Conservation (phyloP, 2,329 filamentous ascomycete species). For the Fusarium scirpi region DNA sequence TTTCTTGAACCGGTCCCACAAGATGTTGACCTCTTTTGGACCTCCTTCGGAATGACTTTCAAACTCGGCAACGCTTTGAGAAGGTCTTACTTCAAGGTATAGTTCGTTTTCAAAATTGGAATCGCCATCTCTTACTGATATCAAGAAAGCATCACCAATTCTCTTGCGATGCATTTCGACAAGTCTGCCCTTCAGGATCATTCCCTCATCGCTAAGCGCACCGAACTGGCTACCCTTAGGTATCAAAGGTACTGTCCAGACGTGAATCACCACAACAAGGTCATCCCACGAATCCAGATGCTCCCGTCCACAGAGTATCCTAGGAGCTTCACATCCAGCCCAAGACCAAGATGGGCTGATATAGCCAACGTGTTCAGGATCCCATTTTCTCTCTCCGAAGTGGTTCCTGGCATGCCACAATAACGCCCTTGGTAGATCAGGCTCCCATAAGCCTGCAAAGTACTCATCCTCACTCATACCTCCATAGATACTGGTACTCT, state of each 20-base stretch:
- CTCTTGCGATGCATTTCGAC: background rate
- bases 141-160: background rate
- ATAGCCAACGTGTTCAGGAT: background rate
- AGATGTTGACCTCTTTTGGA: no score
- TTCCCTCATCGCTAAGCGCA: background rate
- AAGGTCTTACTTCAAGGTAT: no score
- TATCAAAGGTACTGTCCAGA: background rate
- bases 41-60: no score
- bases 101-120: no score
- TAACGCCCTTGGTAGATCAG: background rate
- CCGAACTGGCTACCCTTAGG: background rate
- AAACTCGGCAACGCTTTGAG: no score
- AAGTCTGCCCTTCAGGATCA: background rate
- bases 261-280: accelerated
- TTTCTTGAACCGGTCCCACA: no score
- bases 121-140: background rate
- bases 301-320: no score
- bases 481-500: background rate
- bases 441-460: background rate
- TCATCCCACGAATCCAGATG: no score
- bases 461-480: background rate
- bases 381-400: background rate
- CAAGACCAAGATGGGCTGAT: background rate
- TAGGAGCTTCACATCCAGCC: background rate
- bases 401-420: background rate